Percentiles rank a stretch among this genome's conserved stretches.
Conservation (phyloP, 768 basidiomycete genomes). For the Lactarius deliciosus region DNA sequence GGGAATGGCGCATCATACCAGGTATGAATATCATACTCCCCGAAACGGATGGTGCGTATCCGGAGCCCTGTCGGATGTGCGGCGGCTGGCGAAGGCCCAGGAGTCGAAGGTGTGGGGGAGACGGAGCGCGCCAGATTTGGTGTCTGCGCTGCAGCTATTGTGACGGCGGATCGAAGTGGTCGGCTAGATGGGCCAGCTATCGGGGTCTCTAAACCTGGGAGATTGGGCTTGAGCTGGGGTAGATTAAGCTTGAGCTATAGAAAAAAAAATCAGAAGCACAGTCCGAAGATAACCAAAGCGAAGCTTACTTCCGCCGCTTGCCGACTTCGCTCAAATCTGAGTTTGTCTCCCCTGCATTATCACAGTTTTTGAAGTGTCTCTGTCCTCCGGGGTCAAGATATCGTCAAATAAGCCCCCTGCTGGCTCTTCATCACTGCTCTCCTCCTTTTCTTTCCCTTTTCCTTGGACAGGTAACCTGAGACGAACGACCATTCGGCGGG, state of each 20-base stretch:
- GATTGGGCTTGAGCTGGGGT: conserved; percentile 50
- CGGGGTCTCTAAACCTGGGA: conserved; percentile 41
- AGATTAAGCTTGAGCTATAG: conserved; percentile 23
- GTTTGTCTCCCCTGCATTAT: conserved; percentile 60
- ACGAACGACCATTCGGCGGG: conserved; percentile 46
- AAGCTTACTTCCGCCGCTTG: conserved; percentile 68
- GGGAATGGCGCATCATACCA: conserved; percentile 99
- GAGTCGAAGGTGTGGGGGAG: conserved; percentile 43
- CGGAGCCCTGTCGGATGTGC: conserved; percentile 46
- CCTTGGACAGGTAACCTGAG: conserved; percentile 59
- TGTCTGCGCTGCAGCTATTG: conserved; percentile 39
- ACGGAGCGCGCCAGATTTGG: conserved; percentile 26
- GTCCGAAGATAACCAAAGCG: conserved; percentile 16
- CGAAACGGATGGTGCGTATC: conserved; percentile 89
- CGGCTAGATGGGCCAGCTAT: conserved; percentile 59
- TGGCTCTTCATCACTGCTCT: conserved; percentile 49
- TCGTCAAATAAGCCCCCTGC: conserved; percentile 79
- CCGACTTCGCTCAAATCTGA: conserved; percentile 71
- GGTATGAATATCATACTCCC: conserved; percentile 89
- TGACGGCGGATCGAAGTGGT: conserved; percentile 59
- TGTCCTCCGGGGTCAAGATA: conserved; percentile 62
- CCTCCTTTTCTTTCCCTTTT: conserved; percentile 67
- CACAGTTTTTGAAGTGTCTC: conserved; percentile 68
- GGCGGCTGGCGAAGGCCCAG: conserved; percentile 29
- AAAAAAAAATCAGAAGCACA: not conserved